Conservation (phyloP, 305 asterid genomes). For the Nicotiana rustica region DNA sequence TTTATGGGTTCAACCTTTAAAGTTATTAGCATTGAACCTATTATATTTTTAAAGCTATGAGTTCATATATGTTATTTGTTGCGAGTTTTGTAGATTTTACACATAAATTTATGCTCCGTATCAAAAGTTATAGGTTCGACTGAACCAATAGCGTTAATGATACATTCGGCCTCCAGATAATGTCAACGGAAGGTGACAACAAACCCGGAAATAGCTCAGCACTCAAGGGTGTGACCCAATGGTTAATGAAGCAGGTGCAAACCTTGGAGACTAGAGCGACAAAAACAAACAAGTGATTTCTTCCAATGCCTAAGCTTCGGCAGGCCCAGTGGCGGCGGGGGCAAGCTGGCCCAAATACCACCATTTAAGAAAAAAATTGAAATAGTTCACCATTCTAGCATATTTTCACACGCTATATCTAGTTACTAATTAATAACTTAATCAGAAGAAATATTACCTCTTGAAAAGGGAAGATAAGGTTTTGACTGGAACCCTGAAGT, state of each 20-base stretch:
- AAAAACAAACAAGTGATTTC: neutral
- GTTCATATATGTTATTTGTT: too few species aligned
- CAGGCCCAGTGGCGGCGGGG: too few species aligned
- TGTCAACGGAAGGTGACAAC: neutral
- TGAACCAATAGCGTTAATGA: too few species aligned
- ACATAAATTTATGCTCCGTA: too few species aligned
- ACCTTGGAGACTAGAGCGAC: neutral
- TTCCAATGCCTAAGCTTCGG: neutral
- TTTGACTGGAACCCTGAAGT: constrained; percentile 44
- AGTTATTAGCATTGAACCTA: too few species aligned
- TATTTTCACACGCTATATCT: neutral
- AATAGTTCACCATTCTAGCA: too few species aligned
- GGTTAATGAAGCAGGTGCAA: neutral
- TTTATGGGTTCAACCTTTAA: too few species aligned
- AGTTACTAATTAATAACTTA: constrained; percentile 15
- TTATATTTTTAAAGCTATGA: too few species aligned
- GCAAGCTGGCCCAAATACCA: neutral
- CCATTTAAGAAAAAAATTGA: too few species aligned
- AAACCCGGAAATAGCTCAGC: neutral
- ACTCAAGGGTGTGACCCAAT: neutral
- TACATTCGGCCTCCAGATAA: neutral
- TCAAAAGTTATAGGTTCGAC: too few species aligned
- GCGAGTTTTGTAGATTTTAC: too few species aligned
- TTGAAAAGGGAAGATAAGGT: constrained; percentile 43
- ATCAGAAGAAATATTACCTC: constrained; percentile 44